These are phyloP conservation scores for Lachancea sp. DNA, from an alignment of 805 yeast species.

Conservation along the genomic window DNA sequence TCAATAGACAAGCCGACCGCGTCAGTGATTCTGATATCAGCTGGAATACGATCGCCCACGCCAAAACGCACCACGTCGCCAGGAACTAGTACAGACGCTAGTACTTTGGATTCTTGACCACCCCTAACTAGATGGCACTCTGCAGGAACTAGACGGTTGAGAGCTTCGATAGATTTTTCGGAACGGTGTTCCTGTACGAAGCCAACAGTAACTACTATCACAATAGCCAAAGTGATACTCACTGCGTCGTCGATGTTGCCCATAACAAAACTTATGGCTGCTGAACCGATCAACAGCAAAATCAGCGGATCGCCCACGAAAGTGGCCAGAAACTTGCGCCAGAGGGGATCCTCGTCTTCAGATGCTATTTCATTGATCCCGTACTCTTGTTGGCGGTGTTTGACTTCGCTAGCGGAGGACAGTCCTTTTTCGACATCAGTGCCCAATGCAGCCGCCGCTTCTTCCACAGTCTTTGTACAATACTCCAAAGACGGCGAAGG, in stretches of 20 bases:
- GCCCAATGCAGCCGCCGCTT: conserved; percentile 53
- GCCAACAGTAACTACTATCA: conserved; percentile 93
- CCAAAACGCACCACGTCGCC: conserved; percentile 88
- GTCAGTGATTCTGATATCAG: conserved; percentile 77
- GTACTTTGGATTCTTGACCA: conserved; percentile 68
- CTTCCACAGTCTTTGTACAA: conserved; percentile 57
- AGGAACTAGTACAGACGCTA: conserved; percentile 86
- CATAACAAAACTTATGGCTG: conserved; percentile 78
- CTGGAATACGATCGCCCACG: conserved; percentile 95
- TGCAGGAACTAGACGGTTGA: conserved; percentile 93
- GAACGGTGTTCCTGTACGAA: conserved; percentile 96
- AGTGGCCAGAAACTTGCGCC: conserved; percentile 67
- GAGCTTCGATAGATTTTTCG: conserved; percentile 88
- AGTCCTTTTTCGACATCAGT: conserved; percentile 62
- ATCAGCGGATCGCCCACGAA: conserved; percentile 91
- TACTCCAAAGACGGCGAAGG: conserved; percentile 56
- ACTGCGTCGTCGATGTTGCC: conserved; percentile 96
- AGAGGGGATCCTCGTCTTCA: conserved; percentile 70
- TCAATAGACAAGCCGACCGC: conserved; percentile 80
- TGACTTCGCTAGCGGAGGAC: conserved; percentile 59
- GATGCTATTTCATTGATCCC: conserved; percentile 74
- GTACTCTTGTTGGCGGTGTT: conserved; percentile 61
- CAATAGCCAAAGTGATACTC: conserved; percentile 85
- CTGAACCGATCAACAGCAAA: conserved; percentile 81
- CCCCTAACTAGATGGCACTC: conserved; percentile 86